phyloP scores from a whole-genome alignment of 352 stramenopile genomes.

The Globisporangium echinulatum region DNA sequence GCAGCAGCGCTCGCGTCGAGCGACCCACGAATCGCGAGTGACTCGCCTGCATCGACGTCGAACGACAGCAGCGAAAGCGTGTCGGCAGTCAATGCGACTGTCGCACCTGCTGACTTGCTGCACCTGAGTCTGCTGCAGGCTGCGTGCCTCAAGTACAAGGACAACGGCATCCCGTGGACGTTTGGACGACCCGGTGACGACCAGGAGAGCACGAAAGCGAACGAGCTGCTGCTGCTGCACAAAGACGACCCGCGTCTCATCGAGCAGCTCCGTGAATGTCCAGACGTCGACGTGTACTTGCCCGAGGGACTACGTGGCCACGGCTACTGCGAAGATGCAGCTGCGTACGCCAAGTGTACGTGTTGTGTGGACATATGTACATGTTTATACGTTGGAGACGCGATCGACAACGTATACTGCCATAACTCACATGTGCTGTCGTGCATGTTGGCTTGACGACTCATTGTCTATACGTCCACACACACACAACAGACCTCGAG shows the following conservation, averaged over 20 bases:
- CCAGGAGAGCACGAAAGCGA: background rate
- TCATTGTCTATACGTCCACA: background rate
- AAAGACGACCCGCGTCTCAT: constrained; percentile 14
- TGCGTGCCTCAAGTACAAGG: constrained; percentile 14
- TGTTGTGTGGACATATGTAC: too few relatives aligned
- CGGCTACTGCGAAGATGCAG: constrained; percentile 44
- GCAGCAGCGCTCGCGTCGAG: too few relatives aligned
- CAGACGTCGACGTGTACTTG: constrained; percentile 23
- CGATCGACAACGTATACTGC: too few relatives aligned
- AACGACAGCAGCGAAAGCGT: too few relatives aligned
- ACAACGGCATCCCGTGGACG: constrained; percentile 23
- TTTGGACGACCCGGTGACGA: constrained; percentile 4
- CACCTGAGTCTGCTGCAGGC: constrained; percentile 22
- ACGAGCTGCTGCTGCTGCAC: constrained; percentile 10
- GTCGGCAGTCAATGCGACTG: too few relatives aligned
- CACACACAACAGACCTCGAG: constrained; percentile 2
- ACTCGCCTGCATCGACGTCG: too few relatives aligned
- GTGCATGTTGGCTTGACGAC: too few relatives aligned
- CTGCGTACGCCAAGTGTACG: constrained; percentile 36
- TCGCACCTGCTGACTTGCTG: constrained; percentile 7
- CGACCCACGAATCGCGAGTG: too few relatives aligned
- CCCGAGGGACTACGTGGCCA: constrained; percentile 13
- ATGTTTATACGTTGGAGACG: too few relatives aligned
- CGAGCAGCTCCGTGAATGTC: constrained; percentile 24
- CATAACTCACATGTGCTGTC: too few relatives aligned